Base-by-base conservation (phyloP, 2,329 filamentous ascomycete genomes). In the Fusarium sterilihyphosum region DNA sequence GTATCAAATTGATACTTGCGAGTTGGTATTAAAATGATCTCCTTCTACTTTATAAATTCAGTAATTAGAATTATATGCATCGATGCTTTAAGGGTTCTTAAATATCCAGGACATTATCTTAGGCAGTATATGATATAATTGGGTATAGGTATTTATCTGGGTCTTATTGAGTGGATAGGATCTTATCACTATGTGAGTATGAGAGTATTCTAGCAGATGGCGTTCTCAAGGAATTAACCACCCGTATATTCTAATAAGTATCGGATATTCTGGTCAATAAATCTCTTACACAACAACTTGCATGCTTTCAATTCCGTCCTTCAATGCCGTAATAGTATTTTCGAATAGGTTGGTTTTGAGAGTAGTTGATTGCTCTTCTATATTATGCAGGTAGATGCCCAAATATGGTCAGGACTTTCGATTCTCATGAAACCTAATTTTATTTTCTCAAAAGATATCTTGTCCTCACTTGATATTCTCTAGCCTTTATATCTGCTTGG, bases 91-190 rank as follows among this genome's bases (percentile, higher is more conserved):
- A 24, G 8, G 4, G 16, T 8, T 35, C 17, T 52, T 35, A 0
- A 14, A 14, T 14, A 8, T 14, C 3, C 8, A 4, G 8, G 22
- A 52, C 6, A 35, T 10, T 7, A 24, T n/a, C 6, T 17, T 37
- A 0, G 13, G 4, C 3, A 16, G 2, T 8, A 20, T 2, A 37
- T 5, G 2, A 11, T 11, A 11, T 0, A 20, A 53, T 6, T 0
- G 3, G 7, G 2, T 22, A 1, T 8, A 22, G 6, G n/a, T 6
- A 20, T 8, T 24, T 1, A 16, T 37, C 12, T 5, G 0, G 17
- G 0, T 16, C 13, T 12, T 8, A 2, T 6, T 17, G 11, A 0
- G 18, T 12, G 18, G 18, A 26, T 26, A 26, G 20, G 6, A 5
- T 4, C 2, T 3, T 17, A 22, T 22, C 13, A 26, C 18, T 37